Evolutionary conservation across 1,284 basidiomycete genomes (phyloP).

Genomic region (Vanrija humicola): DNA sequence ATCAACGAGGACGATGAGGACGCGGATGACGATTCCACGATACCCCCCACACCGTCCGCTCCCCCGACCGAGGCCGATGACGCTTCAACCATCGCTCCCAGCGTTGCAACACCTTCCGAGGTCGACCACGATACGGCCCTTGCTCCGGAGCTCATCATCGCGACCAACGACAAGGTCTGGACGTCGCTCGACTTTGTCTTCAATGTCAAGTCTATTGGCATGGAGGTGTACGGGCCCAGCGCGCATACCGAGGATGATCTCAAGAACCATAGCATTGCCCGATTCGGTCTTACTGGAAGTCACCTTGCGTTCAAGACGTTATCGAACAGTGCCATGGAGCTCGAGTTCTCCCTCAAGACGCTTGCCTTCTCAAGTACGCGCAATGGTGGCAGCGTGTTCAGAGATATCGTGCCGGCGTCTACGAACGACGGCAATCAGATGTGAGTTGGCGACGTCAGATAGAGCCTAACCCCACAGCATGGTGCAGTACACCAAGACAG

Average conservation of each 20-base stretch:
- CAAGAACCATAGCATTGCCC: constrained; percentile 75
- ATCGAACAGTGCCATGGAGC: constrained; percentile 77
- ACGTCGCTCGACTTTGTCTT: constrained; percentile 74
- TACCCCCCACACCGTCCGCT: constrained; percentile 5
- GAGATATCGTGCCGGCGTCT: constrained; percentile 92
- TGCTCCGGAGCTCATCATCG: constrained; percentile 52
- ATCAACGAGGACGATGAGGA: constrained; percentile 43
- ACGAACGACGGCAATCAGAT: constrained; percentile 85
- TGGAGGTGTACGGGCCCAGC: constrained; percentile 82
- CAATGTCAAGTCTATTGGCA: constrained; percentile 67
- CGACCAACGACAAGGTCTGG: constrained; percentile 51
- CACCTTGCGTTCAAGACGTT: constrained; percentile 78
- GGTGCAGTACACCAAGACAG: constrained; percentile 77
- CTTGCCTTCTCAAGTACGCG: constrained; percentile 89
- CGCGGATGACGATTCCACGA: constrained; percentile 11
- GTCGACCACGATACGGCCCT: constrained; percentile 46
- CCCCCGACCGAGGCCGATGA: constrained; percentile 13
- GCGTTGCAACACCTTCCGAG: constrained; percentile 7
- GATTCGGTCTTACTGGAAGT: constrained; percentile 78
- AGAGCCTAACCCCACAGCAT: constrained; percentile 52
- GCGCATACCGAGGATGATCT: constrained; percentile 63
- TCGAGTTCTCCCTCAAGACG: constrained; percentile 81
- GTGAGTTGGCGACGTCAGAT: constrained; percentile 22
- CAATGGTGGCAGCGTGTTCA: constrained; percentile 75
- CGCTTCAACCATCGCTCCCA: constrained; percentile 9